These are phyloP conservation scores for Monosporascus cannonballus DNA, from an alignment of 2,329 filamentous ascomycete genomes.

Conservation along the genomic window DNA sequence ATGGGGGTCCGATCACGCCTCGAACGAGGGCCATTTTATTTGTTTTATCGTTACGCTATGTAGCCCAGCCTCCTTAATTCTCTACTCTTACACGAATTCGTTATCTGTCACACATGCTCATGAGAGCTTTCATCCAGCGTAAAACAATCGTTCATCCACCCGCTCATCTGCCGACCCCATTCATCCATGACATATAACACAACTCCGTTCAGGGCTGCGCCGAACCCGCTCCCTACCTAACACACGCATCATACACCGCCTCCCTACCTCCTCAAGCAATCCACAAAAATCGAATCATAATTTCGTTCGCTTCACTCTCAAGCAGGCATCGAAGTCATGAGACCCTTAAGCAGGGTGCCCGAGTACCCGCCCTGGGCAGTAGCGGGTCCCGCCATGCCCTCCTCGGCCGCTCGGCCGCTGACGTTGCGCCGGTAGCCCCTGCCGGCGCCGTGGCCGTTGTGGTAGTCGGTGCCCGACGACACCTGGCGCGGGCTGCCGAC, in stretches of 20 bases:
- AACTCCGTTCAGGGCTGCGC: no score
- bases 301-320: neutral
- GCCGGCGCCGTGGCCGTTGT: constrained; percentile 21
- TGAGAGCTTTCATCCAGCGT: neutral
- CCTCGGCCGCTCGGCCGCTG: constrained; percentile 68
- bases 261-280: neutral
- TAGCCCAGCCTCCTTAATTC: neutral
- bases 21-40: no score
- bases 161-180: neutral
- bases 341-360: neutral
- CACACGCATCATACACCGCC: neutral
- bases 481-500: constrained; percentile 46
- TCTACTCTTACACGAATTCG: neutral
- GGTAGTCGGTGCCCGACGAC: constrained; percentile 54
- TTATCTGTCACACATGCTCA: neutral
- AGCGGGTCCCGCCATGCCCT: constrained; percentile 47
- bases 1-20: no score
- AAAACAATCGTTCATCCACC: neutral
- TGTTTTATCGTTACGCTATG: neutral
- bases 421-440: constrained; percentile 50
- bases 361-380: neutral
- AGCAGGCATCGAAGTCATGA: neutral
- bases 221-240: no score
- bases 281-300: no score
- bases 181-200: no score